phyloP scores from a whole-genome alignment of 2,329 filamentous ascomycete genomes.

The Teratosphaeria viscida region DNA sequence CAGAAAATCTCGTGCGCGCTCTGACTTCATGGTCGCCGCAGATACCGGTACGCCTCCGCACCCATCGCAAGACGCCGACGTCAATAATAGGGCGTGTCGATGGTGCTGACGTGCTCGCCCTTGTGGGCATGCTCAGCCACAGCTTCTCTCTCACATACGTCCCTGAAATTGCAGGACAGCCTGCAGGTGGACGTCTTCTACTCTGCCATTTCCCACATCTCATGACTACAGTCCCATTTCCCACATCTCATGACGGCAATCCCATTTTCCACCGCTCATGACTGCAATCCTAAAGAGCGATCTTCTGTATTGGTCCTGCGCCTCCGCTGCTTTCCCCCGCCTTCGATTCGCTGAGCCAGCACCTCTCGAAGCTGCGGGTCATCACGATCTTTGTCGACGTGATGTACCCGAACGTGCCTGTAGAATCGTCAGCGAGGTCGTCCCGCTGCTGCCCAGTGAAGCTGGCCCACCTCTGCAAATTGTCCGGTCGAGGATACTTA shows the following conservation, averaged over 20 bases:
- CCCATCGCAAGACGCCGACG: neutral
- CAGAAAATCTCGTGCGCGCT: neutral
- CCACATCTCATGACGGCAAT: too few species aligned
- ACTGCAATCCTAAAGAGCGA: neutral
- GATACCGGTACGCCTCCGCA: neutral
- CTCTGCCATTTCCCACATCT: too few species aligned
- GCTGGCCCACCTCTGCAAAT: constrained; percentile 68
- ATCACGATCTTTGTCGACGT: constrained; percentile 80
- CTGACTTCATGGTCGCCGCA: neutral
- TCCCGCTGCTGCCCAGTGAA: constrained; percentile 1
- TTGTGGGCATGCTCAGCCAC: neutral
- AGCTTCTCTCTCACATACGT: neutral
- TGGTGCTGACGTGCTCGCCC: neutral
- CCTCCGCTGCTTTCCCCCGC: constrained; percentile 65
- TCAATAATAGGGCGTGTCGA: neutral
- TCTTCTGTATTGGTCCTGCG: constrained; percentile 39
- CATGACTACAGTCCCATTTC: neutral
- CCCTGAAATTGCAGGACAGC: neutral
- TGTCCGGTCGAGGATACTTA: constrained; percentile 89
- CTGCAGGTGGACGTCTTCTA: too few species aligned
- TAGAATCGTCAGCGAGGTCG: neutral
- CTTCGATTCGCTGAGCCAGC: constrained; percentile 73
- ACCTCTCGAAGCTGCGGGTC: constrained; percentile 73
- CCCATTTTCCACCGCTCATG: neutral
- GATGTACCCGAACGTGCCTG: constrained; percentile 88